Percentiles rank a stretch among this genome's conserved stretches.
Evolutionary conservation across 495 filamentous ascomycete species (phyloP).

Genomic region (Penicillium subrubescens): DNA sequence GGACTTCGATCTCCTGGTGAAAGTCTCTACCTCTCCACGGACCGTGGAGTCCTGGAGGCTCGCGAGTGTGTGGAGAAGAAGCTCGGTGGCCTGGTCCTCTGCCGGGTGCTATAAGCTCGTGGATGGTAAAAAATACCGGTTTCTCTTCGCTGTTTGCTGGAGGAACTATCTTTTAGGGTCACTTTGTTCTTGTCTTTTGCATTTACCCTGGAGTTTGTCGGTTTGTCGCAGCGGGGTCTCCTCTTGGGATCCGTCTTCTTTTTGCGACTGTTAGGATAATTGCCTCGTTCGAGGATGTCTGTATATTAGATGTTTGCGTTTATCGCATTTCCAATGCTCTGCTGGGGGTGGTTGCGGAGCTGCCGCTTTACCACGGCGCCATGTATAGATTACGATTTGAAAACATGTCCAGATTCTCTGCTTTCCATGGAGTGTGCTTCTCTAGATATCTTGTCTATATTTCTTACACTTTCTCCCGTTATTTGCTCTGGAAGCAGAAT

Average conservation of each 20-base stretch:
- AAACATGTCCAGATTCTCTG: slow-evolving; percentile 24
- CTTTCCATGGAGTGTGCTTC: not conserved
- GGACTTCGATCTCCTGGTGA: slow-evolving; percentile 81
- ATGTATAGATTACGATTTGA: slow-evolving; percentile 35
- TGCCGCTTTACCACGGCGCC: slow-evolving; percentile 18
- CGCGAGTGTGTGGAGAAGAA: slow-evolving; percentile 86
- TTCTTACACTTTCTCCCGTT: not conserved
- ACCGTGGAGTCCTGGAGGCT: slow-evolving; percentile 78
- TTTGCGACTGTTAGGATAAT: slow-evolving; percentile 41
- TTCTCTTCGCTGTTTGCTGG: not conserved
- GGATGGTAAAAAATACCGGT: not conserved
- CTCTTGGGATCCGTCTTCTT: slow-evolving; percentile 30
- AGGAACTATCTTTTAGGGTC: slow-evolving; percentile 12
- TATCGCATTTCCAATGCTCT: slow-evolving; percentile 28
- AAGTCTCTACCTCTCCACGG: slow-evolving; percentile 77
- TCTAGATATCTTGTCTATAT: not conserved
- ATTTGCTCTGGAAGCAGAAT: not conserved
- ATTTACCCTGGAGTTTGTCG: slow-evolving; percentile 49
- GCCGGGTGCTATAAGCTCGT: slow-evolving; percentile 56
- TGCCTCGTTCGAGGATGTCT: slow-evolving; percentile 36
- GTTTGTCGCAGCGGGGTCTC: slow-evolving; percentile 43
- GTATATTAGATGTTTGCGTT: slow-evolving; percentile 44
- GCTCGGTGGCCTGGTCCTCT: slow-evolving; percentile 81
- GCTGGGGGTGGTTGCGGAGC: slow-evolving; percentile 19
- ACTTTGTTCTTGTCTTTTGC: slow-evolving; percentile 34